Evolutionary conservation across 257 asterid genomes (phyloP).

Genomic region (Solanum pinnatisectum): DNA sequence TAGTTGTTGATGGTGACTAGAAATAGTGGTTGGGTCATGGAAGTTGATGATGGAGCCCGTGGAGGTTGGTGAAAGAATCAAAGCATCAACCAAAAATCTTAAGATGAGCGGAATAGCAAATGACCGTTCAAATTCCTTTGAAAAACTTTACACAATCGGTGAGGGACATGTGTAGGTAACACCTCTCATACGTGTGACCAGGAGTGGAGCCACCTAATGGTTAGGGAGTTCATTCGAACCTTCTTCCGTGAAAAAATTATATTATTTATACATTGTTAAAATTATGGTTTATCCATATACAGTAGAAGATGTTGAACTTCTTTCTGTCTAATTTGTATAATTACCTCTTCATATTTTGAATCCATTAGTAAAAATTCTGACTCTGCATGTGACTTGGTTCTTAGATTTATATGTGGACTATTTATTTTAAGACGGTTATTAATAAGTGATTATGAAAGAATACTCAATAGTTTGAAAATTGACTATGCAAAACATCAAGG

Average conservation of each 20-base stretch:
- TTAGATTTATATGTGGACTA: neutral
- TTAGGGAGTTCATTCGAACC: neutral
- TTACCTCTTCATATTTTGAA: no score
- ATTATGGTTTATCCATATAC: no score
- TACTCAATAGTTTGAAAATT: neutral
- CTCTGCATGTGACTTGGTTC: neutral
- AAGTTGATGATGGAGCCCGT: neutral
- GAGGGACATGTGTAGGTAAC: neutral
- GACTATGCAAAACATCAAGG: neutral
- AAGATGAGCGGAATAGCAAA: neutral
- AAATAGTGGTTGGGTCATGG: neutral
- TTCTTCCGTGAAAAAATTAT: no score
- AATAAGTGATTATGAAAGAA: neutral
- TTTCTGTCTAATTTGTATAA: neutral
- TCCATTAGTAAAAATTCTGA: no score
- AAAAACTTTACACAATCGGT: neutral
- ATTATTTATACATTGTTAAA: no score
- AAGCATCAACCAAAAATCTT: neutral
- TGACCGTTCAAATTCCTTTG: neutral
- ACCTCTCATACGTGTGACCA: neutral
- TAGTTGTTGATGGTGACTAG: neutral
- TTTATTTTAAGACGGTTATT: neutral
- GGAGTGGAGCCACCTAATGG: neutral
- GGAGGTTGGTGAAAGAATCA: neutral
- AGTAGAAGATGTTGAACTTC: no score